Base-by-base conservation (phyloP, 441 rosid species). In the Cnidoscolus chayamansa region DNA sequence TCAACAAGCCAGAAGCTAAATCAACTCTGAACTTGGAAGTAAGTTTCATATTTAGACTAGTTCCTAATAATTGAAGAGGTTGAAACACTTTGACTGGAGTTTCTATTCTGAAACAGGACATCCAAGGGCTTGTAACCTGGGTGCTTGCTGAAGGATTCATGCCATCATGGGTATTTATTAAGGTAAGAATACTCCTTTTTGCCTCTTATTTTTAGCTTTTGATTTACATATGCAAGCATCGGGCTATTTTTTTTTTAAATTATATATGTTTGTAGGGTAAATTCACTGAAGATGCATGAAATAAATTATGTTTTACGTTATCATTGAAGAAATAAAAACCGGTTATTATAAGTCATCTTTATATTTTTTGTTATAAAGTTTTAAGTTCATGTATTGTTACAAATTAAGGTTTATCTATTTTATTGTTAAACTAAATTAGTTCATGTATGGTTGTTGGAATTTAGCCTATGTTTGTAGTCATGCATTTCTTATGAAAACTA, bases 101-200 rank as follows among this genome's bases (percentile, higher is more conserved):
- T 69, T 55, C 72, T 63, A 15, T 74, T 80, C 66, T 76, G 78
- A 65, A 63, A 63, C 78, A 93, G 99, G 99, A 95, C 67, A 85
- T 95, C 80, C 96, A 91, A 77, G 98, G 97, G 70, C 96, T 95
- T 83, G 92, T 93, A 47, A 89, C 96, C 25, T 95, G 98, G 98
- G 99, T 95, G 75, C 91, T 95, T 76, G 96, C 83, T 13, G 95
- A 95, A 72, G 99, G 97, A 20, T 84, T 74, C 75, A 93, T 91
- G 96, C 99, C 99, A 32, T 82, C 97, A 3, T 95, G 99, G 99
- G 89, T 89, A 10, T 85, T 93, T 80, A 85, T 93, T 37, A 95
- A 93, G 92, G 99, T 88, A 77, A 74, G 68, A n/a, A 7, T 49
- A 45, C 9, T 20, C 65, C 17, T 49, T 11, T 25, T 37, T 17